These are phyloP conservation scores for Sonneratia alba DNA, from an alignment of 345 rosid species.

Conservation along the genomic window DNA sequence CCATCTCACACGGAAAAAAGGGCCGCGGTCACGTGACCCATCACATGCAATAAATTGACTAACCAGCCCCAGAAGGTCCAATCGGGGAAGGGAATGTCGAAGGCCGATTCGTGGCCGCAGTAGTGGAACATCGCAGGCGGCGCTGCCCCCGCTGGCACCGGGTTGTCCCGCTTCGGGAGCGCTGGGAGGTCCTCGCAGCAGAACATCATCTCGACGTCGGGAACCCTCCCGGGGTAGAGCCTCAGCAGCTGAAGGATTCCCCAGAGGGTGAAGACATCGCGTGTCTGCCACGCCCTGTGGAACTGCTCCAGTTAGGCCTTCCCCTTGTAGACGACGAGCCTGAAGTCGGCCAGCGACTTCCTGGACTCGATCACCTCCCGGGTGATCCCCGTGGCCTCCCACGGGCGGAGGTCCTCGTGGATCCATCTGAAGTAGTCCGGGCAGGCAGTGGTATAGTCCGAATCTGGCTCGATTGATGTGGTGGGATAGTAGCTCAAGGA, in stretches of 20 bases:
- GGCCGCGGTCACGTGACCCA: no score
- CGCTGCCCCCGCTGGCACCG: conserved; percentile 13
- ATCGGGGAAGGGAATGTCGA: conserved; percentile 49
- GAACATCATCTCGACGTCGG: conserved; percentile 59
- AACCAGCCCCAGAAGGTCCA: conserved; percentile 87
- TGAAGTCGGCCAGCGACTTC: conserved; percentile 29
- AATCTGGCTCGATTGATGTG: conserved; percentile 11
- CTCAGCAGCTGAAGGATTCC: conserved; percentile 66
- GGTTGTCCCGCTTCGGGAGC: conserved; percentile 21
- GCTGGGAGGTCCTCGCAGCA: conserved; percentile 33
- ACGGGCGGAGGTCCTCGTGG: conserved; percentile 39
- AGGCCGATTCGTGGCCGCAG: conserved; percentile 29
- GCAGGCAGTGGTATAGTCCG: conserved; percentile 21
- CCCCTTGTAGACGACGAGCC: conserved; percentile 36
- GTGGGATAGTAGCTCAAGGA: conserved; percentile 31
- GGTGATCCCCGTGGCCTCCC: conserved; percentile 46
- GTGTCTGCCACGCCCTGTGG: conserved; percentile 33
- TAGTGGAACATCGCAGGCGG: conserved; percentile 64
- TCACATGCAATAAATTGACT: not conserved
- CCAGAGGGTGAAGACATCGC: conserved; percentile 60
- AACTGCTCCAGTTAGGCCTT: conserved; percentile 40
- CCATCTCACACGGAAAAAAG: no score
- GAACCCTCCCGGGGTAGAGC: conserved; percentile 51
- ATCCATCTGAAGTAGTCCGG: conserved; percentile 71
- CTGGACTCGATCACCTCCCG: conserved; percentile 39